Evolutionary conservation across 129 eudicot species (phyloP).

Genomic region (Flaveria trinervia): DNA sequence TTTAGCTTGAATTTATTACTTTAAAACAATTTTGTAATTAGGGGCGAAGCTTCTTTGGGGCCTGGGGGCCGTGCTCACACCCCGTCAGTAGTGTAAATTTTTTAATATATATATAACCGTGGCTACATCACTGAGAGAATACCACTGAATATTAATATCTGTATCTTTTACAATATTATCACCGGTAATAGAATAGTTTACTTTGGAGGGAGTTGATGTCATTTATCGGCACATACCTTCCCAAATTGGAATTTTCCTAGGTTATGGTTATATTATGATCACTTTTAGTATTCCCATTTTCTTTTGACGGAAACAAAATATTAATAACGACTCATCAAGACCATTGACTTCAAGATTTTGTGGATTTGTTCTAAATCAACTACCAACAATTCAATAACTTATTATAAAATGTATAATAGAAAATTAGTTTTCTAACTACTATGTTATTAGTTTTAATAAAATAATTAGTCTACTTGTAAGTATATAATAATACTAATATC

Average conservation of each 20-base stretch:
- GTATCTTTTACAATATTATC: no score
- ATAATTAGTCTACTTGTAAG: not conserved
- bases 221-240: not conserved
- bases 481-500: not conserved
- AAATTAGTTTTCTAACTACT: not conserved
- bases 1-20: no score
- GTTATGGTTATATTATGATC: not conserved
- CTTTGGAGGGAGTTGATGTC: not conserved
- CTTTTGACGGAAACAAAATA: not conserved
- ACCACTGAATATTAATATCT: no score
- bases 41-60: no score
- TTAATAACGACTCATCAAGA: not conserved
- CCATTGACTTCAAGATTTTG: slow-evolving; percentile 19
- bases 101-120: no score
- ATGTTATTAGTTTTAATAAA: not conserved
- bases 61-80: no score
- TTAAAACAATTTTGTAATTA: no score
- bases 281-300: not conserved
- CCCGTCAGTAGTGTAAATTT: no score
- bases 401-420: no score
- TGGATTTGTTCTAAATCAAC: not conserved
- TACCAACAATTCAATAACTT: not conserved
- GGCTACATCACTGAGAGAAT: no score
- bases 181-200: not conserved
- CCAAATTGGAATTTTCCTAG: slow-evolving; percentile 8